phyloP scores from a whole-genome alignment of 2,329 filamentous ascomycete species.

The Curvularia hawaiiensis region DNA sequence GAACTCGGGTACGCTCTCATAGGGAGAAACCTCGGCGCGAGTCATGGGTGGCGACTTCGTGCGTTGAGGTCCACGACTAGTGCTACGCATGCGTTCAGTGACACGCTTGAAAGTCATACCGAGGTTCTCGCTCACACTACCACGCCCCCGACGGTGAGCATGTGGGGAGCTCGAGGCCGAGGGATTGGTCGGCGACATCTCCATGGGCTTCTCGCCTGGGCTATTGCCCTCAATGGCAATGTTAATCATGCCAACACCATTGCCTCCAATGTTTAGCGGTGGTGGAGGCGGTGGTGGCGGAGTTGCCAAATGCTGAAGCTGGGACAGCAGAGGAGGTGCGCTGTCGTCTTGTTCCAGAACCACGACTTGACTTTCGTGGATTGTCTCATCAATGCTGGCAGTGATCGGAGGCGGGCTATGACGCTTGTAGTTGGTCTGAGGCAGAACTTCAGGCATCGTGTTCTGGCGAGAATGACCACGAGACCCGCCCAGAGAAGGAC shows the following conservation, averaged over 20 bases:
- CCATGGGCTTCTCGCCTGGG: constrained; percentile 30
- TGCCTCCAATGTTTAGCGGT: constrained; percentile 27
- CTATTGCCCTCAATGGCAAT: constrained; percentile 54
- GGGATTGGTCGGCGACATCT: constrained; percentile 28
- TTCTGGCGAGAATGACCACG: constrained; percentile 51
- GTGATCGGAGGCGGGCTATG: constrained; percentile 50
- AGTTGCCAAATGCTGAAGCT: constrained; percentile 64
- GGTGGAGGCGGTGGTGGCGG: constrained; percentile 54
- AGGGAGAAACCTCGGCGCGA: constrained; percentile 44
- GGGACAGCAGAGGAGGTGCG: constrained; percentile 60
- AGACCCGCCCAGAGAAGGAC: constrained; percentile 44
- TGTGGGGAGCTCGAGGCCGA: constrained; percentile 45
- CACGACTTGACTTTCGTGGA: constrained; percentile 52
- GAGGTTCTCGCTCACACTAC: constrained; percentile 63
- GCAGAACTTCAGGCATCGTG: constrained; percentile 48
- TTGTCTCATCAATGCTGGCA: constrained; percentile 61
- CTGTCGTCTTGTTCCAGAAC: constrained; percentile 50
- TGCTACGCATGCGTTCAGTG: constrained; percentile 64
- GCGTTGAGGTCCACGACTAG: constrained; percentile 55
- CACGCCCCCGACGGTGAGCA: constrained; percentile 58
- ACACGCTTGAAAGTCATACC: constrained; percentile 56
- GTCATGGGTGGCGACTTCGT: constrained; percentile 53
- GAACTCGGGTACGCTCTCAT: constrained; percentile 51
- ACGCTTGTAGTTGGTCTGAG: constrained; percentile 45
- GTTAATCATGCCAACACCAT: constrained; percentile 49